Base-by-base conservation (phyloP, 179 eudicot species). In the Spergularia azorica region DNA sequence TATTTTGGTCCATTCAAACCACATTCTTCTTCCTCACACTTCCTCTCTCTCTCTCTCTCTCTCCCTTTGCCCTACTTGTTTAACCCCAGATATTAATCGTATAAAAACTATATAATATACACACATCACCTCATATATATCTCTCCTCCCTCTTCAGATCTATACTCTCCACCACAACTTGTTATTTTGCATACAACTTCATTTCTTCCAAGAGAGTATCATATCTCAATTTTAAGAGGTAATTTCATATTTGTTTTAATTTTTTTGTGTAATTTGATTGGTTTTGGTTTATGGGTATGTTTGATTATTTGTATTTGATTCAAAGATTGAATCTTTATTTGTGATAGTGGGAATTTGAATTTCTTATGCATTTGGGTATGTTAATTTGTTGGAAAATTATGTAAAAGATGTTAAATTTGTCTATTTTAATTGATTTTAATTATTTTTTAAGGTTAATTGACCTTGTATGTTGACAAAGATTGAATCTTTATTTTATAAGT, bases 191-290 rank as follows among this genome's bases (percentile, higher is more conserved):
- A 60, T 17, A 20, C 32, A 5, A 60, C 26, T 51, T 51, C 32
- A 26, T 26, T 26, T 26, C 32, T 26, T 26, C 32, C 32, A 26
- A 26, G 1, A 62, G 38, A 18, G 46, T 7, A 71, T n/a, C 48
- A 21, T 17, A 32, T 70, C 64, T 39, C 59, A 21, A 43, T 60
- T 71, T 59, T 13, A 7, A 58, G 18, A 78, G 79, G 84, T 82
- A 82, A 78, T 70, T 62, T 70, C 64, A 46, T 16, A n/a, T 12
- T 63, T 17, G 16, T 11, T 17, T 73, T 4, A 2, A 15, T 15
- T 43, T 18, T 56, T 50, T 51, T 16, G 9, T 21, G 5, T 73
- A 18, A 14, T 74, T 70, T 20, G 18, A 71, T 76, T 77, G 57
- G 32, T 16, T 63, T 62, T 63, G 1, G 26, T 3, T n/a, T 56